Evolutionary conservation across 2,329 filamentous ascomycete genomes (phyloP), one percentile per base, ranked within the genome.

Genomic region (Fusarium nurragi): DNA sequence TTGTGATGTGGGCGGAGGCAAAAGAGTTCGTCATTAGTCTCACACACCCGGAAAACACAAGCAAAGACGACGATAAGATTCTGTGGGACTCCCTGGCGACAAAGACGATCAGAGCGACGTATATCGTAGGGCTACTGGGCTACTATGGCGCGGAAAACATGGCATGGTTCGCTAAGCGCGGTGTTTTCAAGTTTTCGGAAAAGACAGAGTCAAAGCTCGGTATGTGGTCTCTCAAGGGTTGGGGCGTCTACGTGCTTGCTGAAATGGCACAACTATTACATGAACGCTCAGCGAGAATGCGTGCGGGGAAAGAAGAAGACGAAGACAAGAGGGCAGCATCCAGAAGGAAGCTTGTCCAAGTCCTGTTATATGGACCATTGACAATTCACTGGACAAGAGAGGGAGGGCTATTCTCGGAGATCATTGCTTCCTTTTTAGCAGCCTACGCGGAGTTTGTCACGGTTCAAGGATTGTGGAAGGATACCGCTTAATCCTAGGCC

Each of bases 371-470:
- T 30, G 40, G 19, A 1, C 64, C 64, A 3, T 26, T 65, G 22
- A 48, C 60, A 1, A 1, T 68, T n/a, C 64, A 67, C 14, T 67
- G 64, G 64, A 47, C 50, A 14, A 34, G 30, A 7, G 55, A 50
- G 1, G 63, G 36, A 6, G 60, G 60, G 0, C 6, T 67, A 4
- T 21, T 67, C 6, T 55, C 64, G 0, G 64, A 67, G 18, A 19
- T 22, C 12, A 3, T 62, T 4, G 64, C 64, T 16, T 52, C 60
- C 0, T 49, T 61, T 3, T 19, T 67, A 18, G 45, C 55, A 13
- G 52, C 64, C 2, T 67, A 67, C 26, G 39, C 56, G 1, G 60
- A 68, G 30, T 68, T 57, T 8, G 48, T 65, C 11, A 60, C 60
- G 14, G 47, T 68, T 0, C 28, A 30, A 21, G 38, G 37, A 21